Conservation (phyloP, 2,329 filamentous ascomycete species). For the Xylariomycetidae sp. region DNA sequence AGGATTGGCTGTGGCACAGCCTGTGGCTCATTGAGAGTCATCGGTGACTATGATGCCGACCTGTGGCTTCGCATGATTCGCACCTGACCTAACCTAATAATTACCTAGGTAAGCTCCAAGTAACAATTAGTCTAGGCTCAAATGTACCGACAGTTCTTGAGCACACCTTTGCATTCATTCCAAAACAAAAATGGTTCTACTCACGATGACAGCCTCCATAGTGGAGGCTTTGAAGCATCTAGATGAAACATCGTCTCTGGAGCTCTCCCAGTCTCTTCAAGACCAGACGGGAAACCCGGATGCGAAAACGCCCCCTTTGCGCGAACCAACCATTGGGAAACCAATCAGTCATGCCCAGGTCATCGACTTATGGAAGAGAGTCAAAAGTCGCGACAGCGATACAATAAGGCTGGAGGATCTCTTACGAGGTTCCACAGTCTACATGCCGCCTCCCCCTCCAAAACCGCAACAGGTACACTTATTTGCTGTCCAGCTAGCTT, state of each 20-base stretch:
- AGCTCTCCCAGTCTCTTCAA: constrained; percentile 3
- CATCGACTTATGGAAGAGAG: constrained; percentile 53
- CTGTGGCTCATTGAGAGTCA: background rate
- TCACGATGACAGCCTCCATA: constrained; percentile 69
- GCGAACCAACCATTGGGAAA: constrained; percentile 50
- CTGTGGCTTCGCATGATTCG: background rate
- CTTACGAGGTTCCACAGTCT: constrained; percentile 66
- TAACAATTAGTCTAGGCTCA: constrained; percentile 2
- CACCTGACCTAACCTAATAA: background rate
- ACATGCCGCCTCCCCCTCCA: constrained; percentile 72
- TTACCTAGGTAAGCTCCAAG: background rate
- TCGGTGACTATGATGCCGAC: background rate
- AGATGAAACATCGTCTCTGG: constrained; percentile 12
- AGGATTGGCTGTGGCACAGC: no score
- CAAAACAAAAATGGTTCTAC: constrained; percentile 58
- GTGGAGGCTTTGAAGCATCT: constrained; percentile 53
- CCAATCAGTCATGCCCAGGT: constrained; percentile 71
- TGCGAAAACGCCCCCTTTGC: constrained; percentile 44
- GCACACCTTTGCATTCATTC: constrained; percentile 6
- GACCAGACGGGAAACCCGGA: constrained; percentile 11
- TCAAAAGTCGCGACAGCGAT: constrained; percentile 33
- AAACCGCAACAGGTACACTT: constrained; percentile 69
- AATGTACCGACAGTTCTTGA: no score
- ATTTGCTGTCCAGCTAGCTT: no score
- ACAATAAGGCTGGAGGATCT: constrained; percentile 61